Percentiles rank a stretch among this genome's conserved stretches.
These are phyloP conservation scores for Diaporthe aspalathi DNA, from an alignment of 2,329 filamentous ascomycete genomes.

Conservation along the genomic window DNA sequence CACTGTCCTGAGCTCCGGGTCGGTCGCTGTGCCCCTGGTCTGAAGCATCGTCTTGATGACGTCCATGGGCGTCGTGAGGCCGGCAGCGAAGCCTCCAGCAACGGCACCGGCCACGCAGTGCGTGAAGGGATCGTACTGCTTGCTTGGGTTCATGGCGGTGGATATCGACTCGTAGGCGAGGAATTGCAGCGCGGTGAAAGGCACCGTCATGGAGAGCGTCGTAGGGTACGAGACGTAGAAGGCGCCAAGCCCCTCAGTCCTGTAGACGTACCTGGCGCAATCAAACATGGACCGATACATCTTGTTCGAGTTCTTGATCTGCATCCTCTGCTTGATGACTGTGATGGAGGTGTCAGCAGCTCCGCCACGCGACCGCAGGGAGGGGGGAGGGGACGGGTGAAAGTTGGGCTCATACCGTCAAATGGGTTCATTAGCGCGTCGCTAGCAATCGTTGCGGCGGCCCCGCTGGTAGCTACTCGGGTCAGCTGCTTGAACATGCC, in stretches of 20 bases:
- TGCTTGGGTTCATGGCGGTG: conserved; percentile 88
- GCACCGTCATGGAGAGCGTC: conserved; percentile 97
- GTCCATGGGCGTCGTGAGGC: conserved; percentile 94
- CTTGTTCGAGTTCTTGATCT: conserved; percentile 90
- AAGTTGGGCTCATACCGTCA: conserved; percentile 76
- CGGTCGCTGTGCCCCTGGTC: conserved; percentile 84
- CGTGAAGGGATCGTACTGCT: conserved; percentile 89
- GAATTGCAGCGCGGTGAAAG: conserved; percentile 96
- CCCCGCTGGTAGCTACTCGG: conserved; percentile 83
- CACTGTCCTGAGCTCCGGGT: conserved; percentile 86
- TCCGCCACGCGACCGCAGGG: not conserved
- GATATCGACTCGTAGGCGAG: conserved; percentile 98
- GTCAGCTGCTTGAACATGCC: conserved; percentile 12
- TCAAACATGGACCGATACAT: conserved; percentile 87
- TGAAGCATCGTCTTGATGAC: conserved; percentile 98
- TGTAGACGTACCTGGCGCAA: conserved; percentile 90
- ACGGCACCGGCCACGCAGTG: conserved; percentile 94
- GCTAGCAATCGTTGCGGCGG: conserved; percentile 94
- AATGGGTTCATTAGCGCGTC: conserved; percentile 99
- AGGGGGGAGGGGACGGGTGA: not conserved
- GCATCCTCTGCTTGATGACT: conserved; percentile 99
- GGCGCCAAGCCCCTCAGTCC: conserved; percentile 85
- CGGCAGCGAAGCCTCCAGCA: conserved; percentile 92
- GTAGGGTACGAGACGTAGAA: conserved; percentile 99
- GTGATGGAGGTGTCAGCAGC: conserved; percentile 34